Evolutionary conservation across 1,284 basidiomycete species (phyloP).

Genomic region (Papiliotrema fonsecae): DNA sequence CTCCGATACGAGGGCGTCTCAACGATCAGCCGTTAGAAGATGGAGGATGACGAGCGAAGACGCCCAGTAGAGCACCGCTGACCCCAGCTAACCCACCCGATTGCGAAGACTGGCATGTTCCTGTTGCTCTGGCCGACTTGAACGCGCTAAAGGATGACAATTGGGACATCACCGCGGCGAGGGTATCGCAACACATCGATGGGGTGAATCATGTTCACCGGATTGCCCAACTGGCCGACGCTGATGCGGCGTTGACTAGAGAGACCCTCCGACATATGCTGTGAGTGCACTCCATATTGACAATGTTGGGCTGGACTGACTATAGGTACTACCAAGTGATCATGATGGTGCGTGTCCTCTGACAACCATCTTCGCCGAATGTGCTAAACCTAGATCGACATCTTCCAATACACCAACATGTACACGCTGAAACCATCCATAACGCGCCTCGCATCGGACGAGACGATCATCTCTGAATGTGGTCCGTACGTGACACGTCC

Average conservation of each 20-base stretch:
- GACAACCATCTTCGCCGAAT: neutral
- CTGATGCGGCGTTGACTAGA: constrained; percentile 75
- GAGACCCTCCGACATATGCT: constrained; percentile 88
- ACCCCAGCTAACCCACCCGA: constrained; percentile 68
- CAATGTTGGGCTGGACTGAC: neutral
- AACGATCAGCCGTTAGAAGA: too few species aligned
- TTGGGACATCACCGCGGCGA: constrained; percentile 90
- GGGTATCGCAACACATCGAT: constrained; percentile 78
- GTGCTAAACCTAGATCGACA: constrained; percentile 60
- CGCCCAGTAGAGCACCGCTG: constrained; percentile 3
- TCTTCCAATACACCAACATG: constrained; percentile 98
- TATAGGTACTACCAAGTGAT: constrained; percentile 88
- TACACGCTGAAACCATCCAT: constrained; percentile 82
- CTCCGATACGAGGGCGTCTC: too few species aligned
- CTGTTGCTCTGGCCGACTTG: constrained; percentile 81
- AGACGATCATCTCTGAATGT: constrained; percentile 79
- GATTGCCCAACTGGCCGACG: constrained; percentile 88
- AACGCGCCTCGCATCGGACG: constrained; percentile 75
- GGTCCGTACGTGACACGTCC: constrained; percentile 76
- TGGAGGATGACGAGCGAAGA: too few species aligned
- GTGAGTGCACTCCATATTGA: constrained; percentile 51
- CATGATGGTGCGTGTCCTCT: constrained; percentile 57
- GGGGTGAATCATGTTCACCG: constrained; percentile 86
- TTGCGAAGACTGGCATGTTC: constrained; percentile 93
- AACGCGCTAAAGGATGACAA: constrained; percentile 75